Evolutionary conservation across 768 basidiomycete species (phyloP).

Genomic region (Infundibulicybe gibba): DNA sequence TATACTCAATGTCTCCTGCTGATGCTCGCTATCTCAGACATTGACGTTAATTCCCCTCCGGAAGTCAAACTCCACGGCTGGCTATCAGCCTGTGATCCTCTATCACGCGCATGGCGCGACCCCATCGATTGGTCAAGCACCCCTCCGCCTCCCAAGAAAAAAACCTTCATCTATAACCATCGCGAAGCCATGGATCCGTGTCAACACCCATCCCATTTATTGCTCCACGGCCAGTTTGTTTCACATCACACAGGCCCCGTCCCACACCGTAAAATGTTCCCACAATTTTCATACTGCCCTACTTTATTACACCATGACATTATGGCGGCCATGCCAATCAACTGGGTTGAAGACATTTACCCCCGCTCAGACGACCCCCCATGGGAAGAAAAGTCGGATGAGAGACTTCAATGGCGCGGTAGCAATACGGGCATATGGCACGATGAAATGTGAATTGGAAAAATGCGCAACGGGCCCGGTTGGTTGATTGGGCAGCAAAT

Average conservation of each 20-base stretch:
- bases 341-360: slow-evolving; percentile 34
- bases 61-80: slow-evolving; percentile 28
- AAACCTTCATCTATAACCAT: slow-evolving; percentile 46
- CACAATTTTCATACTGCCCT: slow-evolving; percentile 47
- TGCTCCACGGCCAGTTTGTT: slow-evolving; percentile 48
- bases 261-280: slow-evolving; percentile 36
- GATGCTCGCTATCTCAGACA: slow-evolving; percentile 13
- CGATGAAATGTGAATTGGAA: slow-evolving; percentile 36
- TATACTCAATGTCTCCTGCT: not conserved
- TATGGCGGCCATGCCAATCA: slow-evolving; percentile 38
- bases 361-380: slow-evolving; percentile 41
- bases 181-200: slow-evolving; percentile 44
- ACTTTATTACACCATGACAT: slow-evolving; percentile 52
- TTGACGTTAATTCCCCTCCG: slow-evolving; percentile 27
- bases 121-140: slow-evolving; percentile 21
- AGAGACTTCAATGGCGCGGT: slow-evolving; percentile 66
- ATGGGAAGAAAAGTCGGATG: slow-evolving; percentile 59
- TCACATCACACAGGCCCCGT: slow-evolving; percentile 41
- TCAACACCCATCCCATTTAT: slow-evolving; percentile 31
- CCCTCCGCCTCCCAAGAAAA: slow-evolving; percentile 11
- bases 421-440: slow-evolving; percentile 66
- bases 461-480: slow-evolving; percentile 37
- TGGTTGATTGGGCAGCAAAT: slow-evolving; percentile 32
- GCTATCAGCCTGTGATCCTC: slow-evolving; percentile 33
- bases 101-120: slow-evolving; percentile 25